Percentiles rank a stretch among this genome's conserved stretches.
These are phyloP conservation scores for Alternaria solani DNA, from an alignment of 2,329 filamentous ascomycete species.

Conservation along the genomic window DNA sequence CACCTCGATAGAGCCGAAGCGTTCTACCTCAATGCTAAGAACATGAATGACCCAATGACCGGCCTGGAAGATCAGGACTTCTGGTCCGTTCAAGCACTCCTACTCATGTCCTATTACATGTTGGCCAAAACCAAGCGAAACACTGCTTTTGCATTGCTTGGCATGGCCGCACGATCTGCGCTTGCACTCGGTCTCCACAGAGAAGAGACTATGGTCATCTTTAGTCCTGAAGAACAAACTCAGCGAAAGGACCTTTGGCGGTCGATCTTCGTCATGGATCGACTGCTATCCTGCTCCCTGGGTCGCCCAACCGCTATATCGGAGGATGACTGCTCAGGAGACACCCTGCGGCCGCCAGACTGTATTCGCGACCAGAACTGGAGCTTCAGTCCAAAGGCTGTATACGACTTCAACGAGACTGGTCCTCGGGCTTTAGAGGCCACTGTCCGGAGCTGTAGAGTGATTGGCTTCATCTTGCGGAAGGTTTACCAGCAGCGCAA, in stretches of 20 bases:
- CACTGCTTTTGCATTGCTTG: constrained; percentile 68
- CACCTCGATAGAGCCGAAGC: constrained; percentile 65
- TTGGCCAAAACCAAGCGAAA: constrained; percentile 69
- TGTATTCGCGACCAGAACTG: constrained; percentile 31
- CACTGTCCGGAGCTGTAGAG: constrained; percentile 64
- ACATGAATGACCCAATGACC: constrained; percentile 57
- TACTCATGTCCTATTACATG: constrained; percentile 71
- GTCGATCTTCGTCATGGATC: constrained; percentile 70
- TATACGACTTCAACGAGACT: constrained; percentile 41
- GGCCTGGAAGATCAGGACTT: constrained; percentile 70
- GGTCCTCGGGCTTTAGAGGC: constrained; percentile 60
- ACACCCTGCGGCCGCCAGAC: constrained; percentile 49
- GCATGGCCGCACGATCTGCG: constrained; percentile 68
- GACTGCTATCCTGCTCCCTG: constrained; percentile 68
- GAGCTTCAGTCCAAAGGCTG: constrained; percentile 18
- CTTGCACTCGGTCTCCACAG: constrained; percentile 70
- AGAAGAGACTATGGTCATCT: constrained; percentile 66
- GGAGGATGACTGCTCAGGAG: constrained; percentile 68
- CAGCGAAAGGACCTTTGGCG: constrained; percentile 68
- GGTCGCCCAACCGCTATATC: constrained; percentile 69
- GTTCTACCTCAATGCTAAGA: constrained; percentile 68
- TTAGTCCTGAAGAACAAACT: constrained; percentile 56
- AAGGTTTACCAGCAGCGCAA: constrained; percentile 68
- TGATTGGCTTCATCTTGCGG: constrained; percentile 66
- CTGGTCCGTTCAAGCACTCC: constrained; percentile 70